Percentiles rank a stretch among this genome's conserved stretches.
Evolutionary conservation across 2,329 filamentous ascomycete genomes (phyloP).

Genomic region (Exophiala spinifera): DNA sequence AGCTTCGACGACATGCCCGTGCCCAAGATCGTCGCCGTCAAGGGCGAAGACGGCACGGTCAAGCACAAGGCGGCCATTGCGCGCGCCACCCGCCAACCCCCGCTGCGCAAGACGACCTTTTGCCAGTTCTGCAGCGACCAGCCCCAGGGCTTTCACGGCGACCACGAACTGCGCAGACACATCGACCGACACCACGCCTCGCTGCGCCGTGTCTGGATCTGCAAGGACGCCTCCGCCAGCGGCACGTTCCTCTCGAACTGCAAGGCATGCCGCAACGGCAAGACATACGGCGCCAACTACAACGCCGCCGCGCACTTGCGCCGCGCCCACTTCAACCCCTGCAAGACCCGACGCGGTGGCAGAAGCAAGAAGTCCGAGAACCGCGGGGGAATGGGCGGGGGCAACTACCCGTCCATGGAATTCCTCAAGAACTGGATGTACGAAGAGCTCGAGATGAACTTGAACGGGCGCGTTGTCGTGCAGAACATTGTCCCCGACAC

Average conservation of each 20-base stretch:
- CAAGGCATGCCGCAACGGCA: constrained; percentile 74
- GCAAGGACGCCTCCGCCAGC: constrained; percentile 57
- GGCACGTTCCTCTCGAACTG: constrained; percentile 71
- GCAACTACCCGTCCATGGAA: constrained; percentile 61
- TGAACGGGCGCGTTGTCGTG: constrained; percentile 24
- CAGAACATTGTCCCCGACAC: constrained; percentile 24
- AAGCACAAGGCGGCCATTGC: constrained; percentile 55
- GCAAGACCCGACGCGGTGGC: constrained; percentile 54
- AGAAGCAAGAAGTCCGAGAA: constrained; percentile 58
- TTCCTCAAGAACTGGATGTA: constrained; percentile 60
- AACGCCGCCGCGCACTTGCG: constrained; percentile 90
- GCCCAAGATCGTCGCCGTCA: constrained; percentile 51
- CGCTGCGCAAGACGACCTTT: constrained; percentile 57
- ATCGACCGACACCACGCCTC: constrained; percentile 64
- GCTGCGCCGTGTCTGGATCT: constrained; percentile 61
- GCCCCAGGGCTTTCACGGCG: constrained; percentile 76
- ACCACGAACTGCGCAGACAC: constrained; percentile 75
- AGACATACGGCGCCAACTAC: constrained; percentile 87
- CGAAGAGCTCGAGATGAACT: constrained; percentile 50
- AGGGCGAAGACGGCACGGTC: constrained; percentile 51
- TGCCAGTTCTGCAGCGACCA: constrained; percentile 69
- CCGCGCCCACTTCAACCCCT: constrained; percentile 79
- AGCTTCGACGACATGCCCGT: constrained; percentile 33
- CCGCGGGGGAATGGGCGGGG: constrained; percentile 60
- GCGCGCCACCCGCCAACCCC: constrained; percentile 60